A percentile compares a stretch with the other conserved stretches of the same genome.
These are phyloP conservation scores for Aphanomyces stellatus DNA, from an alignment of 352 stramenopile species.

Conservation along the genomic window DNA sequence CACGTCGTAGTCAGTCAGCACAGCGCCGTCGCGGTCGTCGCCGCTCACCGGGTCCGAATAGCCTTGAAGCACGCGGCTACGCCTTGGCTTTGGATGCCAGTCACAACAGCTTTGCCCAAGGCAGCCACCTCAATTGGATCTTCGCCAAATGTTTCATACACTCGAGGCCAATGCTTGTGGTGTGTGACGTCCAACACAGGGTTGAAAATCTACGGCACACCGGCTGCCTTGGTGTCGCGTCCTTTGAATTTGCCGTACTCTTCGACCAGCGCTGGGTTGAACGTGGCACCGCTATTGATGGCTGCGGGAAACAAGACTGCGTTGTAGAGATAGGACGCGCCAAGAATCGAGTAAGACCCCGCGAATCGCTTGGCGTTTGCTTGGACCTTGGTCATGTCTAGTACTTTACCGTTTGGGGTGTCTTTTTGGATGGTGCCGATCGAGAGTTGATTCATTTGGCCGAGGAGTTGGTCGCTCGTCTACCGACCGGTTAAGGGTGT, in stretches of 20 bases:
- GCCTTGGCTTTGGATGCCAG: constrained; percentile 63
- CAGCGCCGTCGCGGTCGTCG: constrained; percentile 61
- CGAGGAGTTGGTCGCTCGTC: too few relatives aligned
- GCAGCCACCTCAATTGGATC: constrained; percentile 63
- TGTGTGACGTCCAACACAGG: constrained; percentile 77
- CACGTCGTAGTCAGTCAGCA: constrained; percentile 57
- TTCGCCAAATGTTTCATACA: constrained; percentile 93
- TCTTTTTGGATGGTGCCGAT: constrained; percentile 47
- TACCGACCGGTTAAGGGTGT: too few relatives aligned
- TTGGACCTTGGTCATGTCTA: constrained; percentile 35
- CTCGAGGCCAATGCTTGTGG: constrained; percentile 74
- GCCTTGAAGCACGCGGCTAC: constrained; percentile 79
- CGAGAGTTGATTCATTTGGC: constrained; percentile 81
- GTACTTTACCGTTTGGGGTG: too few relatives aligned
- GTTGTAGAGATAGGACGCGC: constrained; percentile 77
- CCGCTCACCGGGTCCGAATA: constrained; percentile 65
- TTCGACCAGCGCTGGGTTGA: constrained; percentile 70
- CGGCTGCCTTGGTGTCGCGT: constrained; percentile 77
- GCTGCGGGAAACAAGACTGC: constrained; percentile 79
- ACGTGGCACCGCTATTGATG: constrained; percentile 82
- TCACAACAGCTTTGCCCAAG: constrained; percentile 64
- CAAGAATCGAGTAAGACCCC: constrained; percentile 75
- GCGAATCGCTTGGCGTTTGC: constrained; percentile 47
- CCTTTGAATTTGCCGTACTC: constrained; percentile 63
- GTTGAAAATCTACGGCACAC: constrained; percentile 87